Base-by-base conservation (phyloP, 2,329 filamentous ascomycete species). In the Phialemoniopsis sp. region DNA sequence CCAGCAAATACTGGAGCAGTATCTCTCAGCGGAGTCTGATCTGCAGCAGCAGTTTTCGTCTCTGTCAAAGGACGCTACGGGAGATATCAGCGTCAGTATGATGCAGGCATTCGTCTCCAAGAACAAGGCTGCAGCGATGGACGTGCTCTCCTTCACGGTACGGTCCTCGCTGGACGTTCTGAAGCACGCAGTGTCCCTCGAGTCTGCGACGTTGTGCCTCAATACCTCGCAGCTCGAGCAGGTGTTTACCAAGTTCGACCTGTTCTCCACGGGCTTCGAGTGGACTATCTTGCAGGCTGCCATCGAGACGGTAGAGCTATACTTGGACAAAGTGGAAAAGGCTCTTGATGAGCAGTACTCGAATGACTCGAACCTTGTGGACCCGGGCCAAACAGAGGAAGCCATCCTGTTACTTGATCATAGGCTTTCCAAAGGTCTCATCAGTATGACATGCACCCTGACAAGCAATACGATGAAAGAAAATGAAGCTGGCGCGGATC, bases 1-100 rank as follows among this genome's bases (percentile, higher is more conserved):
- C 47, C 67, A 70, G 39, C 72, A 78, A 41, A 66, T 79, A 16
- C 56, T 80, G 31, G 65, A 73, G 8, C 77, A 84, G 45, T 80
- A 78, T 49, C 63, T 72, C 38, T 76, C 71, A 3, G 73, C 73
- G 3, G 73, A 72, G 8, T 60, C 66, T 2, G 76, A 80, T 38
- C 72, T 80, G 44, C 67, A 78, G 37, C 68, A 73, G 45, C 77
- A 81, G 49, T 63, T 77, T 19, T 46, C 64, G n/a, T 62, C 62
- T 12, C 58, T 81, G 48, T 64, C 73, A 4, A 68, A 64, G 39
- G 66, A 72, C 38, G 59, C 59, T 30, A 70, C 63, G 36, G 60
- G 54, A 14, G 55, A 58, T 2, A 58, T 78, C 30, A 66, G 60
- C 39, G 57, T 64, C 10, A 65, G 68, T 4, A 57, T 72, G 50